Conservation (phyloP, 495 filamentous ascomycete species). For the Friedmanniomyces endolithicus region DNA sequence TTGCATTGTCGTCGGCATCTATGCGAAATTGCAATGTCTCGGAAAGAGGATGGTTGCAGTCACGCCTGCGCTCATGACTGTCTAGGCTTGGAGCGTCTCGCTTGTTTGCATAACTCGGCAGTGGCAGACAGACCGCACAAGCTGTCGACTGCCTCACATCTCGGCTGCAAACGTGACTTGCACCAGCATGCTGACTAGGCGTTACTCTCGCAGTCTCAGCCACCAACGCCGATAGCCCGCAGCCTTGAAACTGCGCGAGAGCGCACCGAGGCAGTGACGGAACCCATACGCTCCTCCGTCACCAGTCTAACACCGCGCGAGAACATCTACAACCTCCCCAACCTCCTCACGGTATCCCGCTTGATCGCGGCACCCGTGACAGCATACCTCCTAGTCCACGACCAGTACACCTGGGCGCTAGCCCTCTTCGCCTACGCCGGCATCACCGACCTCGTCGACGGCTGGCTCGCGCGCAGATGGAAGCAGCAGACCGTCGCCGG, state of each 20-base stretch:
- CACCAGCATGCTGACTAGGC: not conserved
- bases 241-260: conserved; percentile 11
- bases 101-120: too few species aligned
- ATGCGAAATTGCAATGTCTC: too few species aligned
- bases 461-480: conserved; percentile 79
- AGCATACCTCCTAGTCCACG: conserved; percentile 77
- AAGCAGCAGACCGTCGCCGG: conserved; percentile 87
- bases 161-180: not conserved
- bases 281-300: conserved; percentile 33
- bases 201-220: not conserved
- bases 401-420: conserved; percentile 65
- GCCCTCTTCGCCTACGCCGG: conserved; percentile 83
- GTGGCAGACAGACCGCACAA: too few species aligned
- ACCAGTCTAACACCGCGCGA: conserved; percentile 54
- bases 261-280: conserved; percentile 17
- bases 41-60: too few species aligned
- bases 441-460: conserved; percentile 81
- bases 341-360: conserved; percentile 78
- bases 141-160: too few species aligned
- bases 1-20: too few species aligned
- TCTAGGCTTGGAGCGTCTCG: too few species aligned
- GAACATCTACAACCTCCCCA: conserved; percentile 93
- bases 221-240: conserved; percentile 22
- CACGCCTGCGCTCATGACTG: too few species aligned
- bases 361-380: conserved; percentile 73